Percentiles rank a stretch among this genome's conserved stretches.
These are phyloP conservation scores for Fusarium sp. DNA, from an alignment of 2,329 filamentous ascomycete genomes.

Conservation along the genomic window DNA sequence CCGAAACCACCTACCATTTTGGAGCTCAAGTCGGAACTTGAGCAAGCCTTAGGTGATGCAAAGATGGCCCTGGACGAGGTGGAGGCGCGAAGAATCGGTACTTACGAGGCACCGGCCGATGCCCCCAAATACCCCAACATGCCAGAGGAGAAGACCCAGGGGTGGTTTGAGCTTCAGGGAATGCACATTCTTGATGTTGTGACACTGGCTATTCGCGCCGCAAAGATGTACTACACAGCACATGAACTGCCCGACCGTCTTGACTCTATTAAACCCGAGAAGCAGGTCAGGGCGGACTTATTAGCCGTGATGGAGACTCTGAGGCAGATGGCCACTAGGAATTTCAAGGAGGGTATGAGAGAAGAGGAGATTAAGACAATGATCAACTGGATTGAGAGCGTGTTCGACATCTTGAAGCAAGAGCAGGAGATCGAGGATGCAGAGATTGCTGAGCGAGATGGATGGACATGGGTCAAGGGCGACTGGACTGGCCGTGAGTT, in stretches of 20 bases:
- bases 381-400: constrained; percentile 80
- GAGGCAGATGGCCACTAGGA: constrained; percentile 89
- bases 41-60: constrained; percentile 76
- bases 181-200: constrained; percentile 93
- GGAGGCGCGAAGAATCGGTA: constrained; percentile 54
- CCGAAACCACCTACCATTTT: constrained; percentile 86
- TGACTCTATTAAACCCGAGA: constrained; percentile 88
- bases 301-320: constrained; percentile 89
- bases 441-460: constrained; percentile 76
- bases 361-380: constrained; percentile 83
- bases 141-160: constrained; percentile 64
- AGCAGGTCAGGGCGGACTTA: constrained; percentile 84
- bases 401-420: constrained; percentile 79
- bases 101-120: constrained; percentile 47
- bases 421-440: constrained; percentile 83
- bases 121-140: constrained; percentile 54
- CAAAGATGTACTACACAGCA: constrained; percentile 95
- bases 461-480: constrained; percentile 83
- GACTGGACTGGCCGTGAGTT: constrained; percentile 82
- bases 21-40: constrained; percentile 77
- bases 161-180: constrained; percentile 89
- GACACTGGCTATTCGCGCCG: constrained; percentile 93
- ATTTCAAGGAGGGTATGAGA: constrained; percentile 85
- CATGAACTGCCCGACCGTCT: constrained; percentile 89
- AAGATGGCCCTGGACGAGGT: constrained; percentile 74